Evolutionary conservation across 2,329 filamentous ascomycete genomes (phyloP), one percentile per base, ranked within the genome.

Genomic region (Ascochyta lentis): DNA sequence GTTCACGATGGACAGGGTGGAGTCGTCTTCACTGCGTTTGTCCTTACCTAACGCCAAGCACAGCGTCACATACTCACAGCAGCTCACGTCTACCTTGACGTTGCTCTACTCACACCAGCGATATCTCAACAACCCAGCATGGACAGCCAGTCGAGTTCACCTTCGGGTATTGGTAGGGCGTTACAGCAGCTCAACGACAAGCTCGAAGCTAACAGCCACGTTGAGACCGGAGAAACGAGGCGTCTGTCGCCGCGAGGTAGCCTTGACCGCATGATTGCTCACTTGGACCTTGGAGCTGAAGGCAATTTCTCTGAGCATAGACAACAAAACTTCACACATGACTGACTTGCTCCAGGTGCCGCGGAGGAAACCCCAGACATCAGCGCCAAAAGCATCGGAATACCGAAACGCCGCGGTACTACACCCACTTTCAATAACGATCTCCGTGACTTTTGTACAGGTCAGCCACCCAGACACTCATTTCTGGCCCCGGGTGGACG

Each of bases 11-110:
- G 10, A 35, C 45, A 27, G 19, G 37, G 29, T 56, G 47, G 31
- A 50, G 42, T 42, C 26, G 24, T 50, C 37, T 49, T 55, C 47
- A 50, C 53, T 51, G 33, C 47, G 47, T 51, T 56, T 56, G 47
- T 47, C 35, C 34, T 48, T 46, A 31, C 38, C 47, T 51, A 27
- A 22, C 42, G 53, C 42, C 47, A 51, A 56, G 53, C 53, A 42
- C 35, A 42, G 27, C 26, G 37, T 29, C 31, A 31, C 19, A 23
- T 16, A 31, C 12, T 16, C 26, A n/a, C 29, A n/a, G 24, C 24
- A 38, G 15, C 39, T 35, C 38, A 27, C 24, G n/a, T 33, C 9
- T 15, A 33, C n/a, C 15, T 35, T 41, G 27, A 40, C 6, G 26
- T 39, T 33, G n/a, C 5, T 31, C 31, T 42, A 1, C n/a, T 24